Evolutionary conservation across 306 rosid genomes (phyloP).

Genomic region (Medicago ruthenica): DNA sequence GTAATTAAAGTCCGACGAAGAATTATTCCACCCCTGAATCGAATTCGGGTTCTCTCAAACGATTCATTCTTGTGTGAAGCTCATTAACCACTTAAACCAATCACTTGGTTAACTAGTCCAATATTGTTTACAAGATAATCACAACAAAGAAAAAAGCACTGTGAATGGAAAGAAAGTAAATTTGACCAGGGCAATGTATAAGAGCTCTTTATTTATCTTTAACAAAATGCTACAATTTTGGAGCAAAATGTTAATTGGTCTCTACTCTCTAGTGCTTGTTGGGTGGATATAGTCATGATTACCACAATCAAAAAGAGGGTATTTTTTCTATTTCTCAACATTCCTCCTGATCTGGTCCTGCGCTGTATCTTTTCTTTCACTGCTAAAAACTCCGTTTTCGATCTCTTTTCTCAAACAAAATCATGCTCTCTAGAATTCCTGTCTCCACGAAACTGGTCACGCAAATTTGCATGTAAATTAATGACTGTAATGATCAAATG

Average conservation of each 20-base stretch:
- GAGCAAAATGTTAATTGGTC: slow-evolving; percentile 47
- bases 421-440: slow-evolving; percentile 72
- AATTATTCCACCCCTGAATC: too few species aligned
- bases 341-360: slow-evolving; percentile 41
- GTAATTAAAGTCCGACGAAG: too few species aligned
- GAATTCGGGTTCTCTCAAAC: too few species aligned
- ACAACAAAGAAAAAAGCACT: slow-evolving; percentile 21
- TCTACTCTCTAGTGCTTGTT: slow-evolving; percentile 45
- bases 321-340: slow-evolving; percentile 45
- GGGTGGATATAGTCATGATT: slow-evolving; percentile 69
- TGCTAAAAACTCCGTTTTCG: slow-evolving; percentile 41
- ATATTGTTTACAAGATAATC: slow-evolving; percentile 5
- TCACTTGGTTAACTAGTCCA: too few species aligned
- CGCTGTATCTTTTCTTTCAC: slow-evolving; percentile 52
- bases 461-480: slow-evolving; percentile 74
- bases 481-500: slow-evolving; percentile 41
- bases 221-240: slow-evolving; percentile 26
- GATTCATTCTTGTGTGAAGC: too few species aligned
- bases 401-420: slow-evolving; percentile 55
- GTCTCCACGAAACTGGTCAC: slow-evolving; percentile 72
- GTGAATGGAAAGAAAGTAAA: slow-evolving; percentile 44
- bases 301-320: slow-evolving; percentile 66
- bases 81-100: too few species aligned
- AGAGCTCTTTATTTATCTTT: slow-evolving; percentile 45
- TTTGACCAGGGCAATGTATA: slow-evolving; percentile 43